Conservation (phyloP, 768 basidiomycete species). For the Boletus sp. region DNA sequence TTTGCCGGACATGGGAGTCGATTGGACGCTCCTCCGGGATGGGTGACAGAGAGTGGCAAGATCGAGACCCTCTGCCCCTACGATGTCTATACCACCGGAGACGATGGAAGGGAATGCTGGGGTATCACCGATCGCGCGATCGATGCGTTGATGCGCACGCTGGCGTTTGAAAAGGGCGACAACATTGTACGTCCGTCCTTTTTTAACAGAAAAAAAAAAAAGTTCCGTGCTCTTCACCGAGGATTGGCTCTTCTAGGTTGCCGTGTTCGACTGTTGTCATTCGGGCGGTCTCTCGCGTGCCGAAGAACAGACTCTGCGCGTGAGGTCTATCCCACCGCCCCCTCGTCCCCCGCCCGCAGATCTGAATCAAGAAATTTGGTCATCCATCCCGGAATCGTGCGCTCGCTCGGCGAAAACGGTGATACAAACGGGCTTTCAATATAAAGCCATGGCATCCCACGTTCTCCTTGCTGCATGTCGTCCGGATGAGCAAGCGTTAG, state of each 20-base stretch:
- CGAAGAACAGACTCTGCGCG: not conserved
- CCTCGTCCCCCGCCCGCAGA: conserved; percentile 12
- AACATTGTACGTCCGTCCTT: conserved; percentile 12
- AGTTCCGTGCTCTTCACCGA: not conserved
- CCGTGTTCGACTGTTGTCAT: conserved; percentile 20
- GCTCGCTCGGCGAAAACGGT: conserved; percentile 8
- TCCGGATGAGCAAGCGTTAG: conserved; percentile 10
- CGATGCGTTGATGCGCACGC: conserved; percentile 9
- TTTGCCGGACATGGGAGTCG: conserved; percentile 18
- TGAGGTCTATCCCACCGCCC: conserved; percentile 10
- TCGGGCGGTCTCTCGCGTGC: conserved; percentile 18
- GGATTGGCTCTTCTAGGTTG: conserved; percentile 2
- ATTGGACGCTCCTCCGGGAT: conserved; percentile 10
- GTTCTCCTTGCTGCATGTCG: conserved; percentile 22
- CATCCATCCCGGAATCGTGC: not conserved
- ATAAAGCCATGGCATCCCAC: conserved; percentile 20
- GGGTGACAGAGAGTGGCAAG: conserved; percentile 12
- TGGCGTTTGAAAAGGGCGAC: conserved; percentile 17
- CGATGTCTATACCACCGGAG: conserved; percentile 2
- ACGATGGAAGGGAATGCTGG: conserved; percentile 2
- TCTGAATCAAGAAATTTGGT: conserved; percentile 9
- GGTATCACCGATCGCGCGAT: conserved; percentile 18
- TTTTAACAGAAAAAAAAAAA: not conserved
- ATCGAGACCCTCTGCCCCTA: conserved; percentile 17
- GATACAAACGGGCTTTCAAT: conserved; percentile 9